A percentile compares a stretch with the other conserved stretches of the same genome.
Conservation (phyloP, 768 basidiomycete genomes). For the Thelephora ganbajun region DNA sequence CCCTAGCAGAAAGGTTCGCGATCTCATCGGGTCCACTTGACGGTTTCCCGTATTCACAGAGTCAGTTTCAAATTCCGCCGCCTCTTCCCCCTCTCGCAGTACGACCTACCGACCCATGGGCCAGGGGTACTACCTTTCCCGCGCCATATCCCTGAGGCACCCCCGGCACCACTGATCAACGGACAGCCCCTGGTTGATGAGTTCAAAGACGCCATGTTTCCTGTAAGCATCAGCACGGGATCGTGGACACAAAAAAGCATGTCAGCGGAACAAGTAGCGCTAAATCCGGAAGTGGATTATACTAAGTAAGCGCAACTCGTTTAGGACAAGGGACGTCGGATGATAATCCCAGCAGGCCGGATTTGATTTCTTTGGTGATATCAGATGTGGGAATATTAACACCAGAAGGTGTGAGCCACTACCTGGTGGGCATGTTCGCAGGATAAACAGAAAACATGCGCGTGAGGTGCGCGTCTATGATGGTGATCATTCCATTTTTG, state of each 20-base stretch:
- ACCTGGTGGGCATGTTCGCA: slow-evolving; percentile 90
- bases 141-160: neutral
- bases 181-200: neutral
- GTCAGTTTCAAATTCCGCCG: slow-evolving; percentile 93
- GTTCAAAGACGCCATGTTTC: neutral
- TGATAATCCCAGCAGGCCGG: slow-evolving; percentile 41
- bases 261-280: slow-evolving; percentile 69
- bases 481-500: neutral
- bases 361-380: slow-evolving; percentile 87
- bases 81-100: slow-evolving; percentile 84
- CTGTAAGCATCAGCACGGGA: neutral
- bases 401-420: slow-evolving; percentile 88
- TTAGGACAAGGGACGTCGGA: neutral
- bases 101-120: slow-evolving; percentile 77
- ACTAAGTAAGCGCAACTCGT: slow-evolving; percentile 45
- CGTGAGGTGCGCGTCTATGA: slow-evolving; percentile 1
- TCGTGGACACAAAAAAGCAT: slow-evolving; percentile 29
- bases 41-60: slow-evolving; percentile 2
- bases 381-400: slow-evolving; percentile 90
- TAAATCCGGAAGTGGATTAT: slow-evolving; percentile 87
- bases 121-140: slow-evolving; percentile 63
- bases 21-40: slow-evolving; percentile 9
- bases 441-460: slow-evolving; percentile 26
- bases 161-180: slow-evolving; percentile 1
- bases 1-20: slow-evolving; percentile 73